These are phyloP conservation scores for Dysphania ambrosioides DNA, from an alignment of 148 eudicot genomes.

Conservation along the genomic window DNA sequence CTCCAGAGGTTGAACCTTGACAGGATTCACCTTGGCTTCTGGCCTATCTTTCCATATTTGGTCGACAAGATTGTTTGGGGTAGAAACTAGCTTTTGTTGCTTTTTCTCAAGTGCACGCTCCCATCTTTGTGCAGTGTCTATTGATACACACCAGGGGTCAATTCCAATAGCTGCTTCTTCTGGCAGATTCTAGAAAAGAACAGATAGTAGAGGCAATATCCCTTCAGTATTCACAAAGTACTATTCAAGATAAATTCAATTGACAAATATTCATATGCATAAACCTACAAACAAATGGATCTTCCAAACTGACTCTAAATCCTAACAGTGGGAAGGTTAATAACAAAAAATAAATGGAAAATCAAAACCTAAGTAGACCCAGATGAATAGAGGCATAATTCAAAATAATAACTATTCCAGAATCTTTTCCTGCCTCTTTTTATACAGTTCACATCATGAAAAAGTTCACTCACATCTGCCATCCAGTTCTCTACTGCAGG, in stretches of 20 bases:
- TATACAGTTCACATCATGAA: neutral
- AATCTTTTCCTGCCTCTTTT: neutral
- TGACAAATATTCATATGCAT: neutral
- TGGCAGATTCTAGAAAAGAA: constrained; percentile 61
- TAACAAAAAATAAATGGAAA: neutral
- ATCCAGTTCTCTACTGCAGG: constrained; percentile 81
- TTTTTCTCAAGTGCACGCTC: constrained; percentile 70
- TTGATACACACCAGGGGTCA: constrained; percentile 91
- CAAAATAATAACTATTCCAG: neutral
- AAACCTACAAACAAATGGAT: neutral
- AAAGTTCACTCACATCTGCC: constrained; percentile 66
- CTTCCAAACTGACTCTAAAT: neutral
- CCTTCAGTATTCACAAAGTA: constrained; percentile 18
- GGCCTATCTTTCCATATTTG: constrained; percentile 84
- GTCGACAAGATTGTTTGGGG: constrained; percentile 74
- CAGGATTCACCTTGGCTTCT: constrained; percentile 54
- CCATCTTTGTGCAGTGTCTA: constrained; percentile 95
- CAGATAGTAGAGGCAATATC: constrained; percentile 15
- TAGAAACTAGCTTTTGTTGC: constrained; percentile 67
- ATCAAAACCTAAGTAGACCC: neutral
- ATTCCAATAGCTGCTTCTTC: constrained; percentile 73
- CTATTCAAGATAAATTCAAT: constrained; percentile 1
- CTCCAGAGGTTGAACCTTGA: constrained; percentile 60
- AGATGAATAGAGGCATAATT: neutral
- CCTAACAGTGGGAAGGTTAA: neutral